Base-by-base conservation (phyloP, 1,284 basidiomycete species). In the Irpex lacteus region DNA sequence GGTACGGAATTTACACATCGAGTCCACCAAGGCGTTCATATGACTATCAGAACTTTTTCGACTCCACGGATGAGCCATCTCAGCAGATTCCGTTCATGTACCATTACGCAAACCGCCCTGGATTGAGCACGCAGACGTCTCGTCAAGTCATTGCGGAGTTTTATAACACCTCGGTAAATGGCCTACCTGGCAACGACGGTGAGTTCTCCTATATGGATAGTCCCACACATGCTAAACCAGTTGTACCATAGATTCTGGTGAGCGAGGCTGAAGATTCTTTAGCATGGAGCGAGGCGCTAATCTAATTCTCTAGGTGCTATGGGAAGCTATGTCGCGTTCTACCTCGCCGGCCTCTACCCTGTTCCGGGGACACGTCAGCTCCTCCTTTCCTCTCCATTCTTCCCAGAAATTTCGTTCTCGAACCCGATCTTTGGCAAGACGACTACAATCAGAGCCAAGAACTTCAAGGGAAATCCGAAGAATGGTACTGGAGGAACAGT, bases 71-170 rank as follows among this genome's bases (percentile, higher is more conserved):
- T 68, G 86, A 88, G 69, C 86, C 86, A 1, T 87, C 85, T 3
- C 82, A 85, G 65, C 83, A 86, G 65, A 86, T 86, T 66, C 85
- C 85, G 0, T 86, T 82, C 74, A 86, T 88, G 85, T 87, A 86
- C 70, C 86, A 87, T 72, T 87, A 88, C 69, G 86, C 82, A 1
- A 81, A 85, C 69, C 72, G 75, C 3, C 86, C 86, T 0, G 86
- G 84, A 0, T 70, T 82, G 19, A 88, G 85, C 70, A 85, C 84
- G 1, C 82, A 84, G 65, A 74, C 81, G 6, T 81, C 84, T n/a
- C 75, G 85, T 9, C 80, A 85, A 70, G 77, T 82, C 21, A 83
- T 87, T 62, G 78, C 83, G 0, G 70, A 81, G 64, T 83, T 77
- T 69, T 87, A 83, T 77, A 87, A 86, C 66, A 84, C 82, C 0